Conservation (phyloP, 1,139 yeast genomes). For the Yamadazyma triangularis region DNA sequence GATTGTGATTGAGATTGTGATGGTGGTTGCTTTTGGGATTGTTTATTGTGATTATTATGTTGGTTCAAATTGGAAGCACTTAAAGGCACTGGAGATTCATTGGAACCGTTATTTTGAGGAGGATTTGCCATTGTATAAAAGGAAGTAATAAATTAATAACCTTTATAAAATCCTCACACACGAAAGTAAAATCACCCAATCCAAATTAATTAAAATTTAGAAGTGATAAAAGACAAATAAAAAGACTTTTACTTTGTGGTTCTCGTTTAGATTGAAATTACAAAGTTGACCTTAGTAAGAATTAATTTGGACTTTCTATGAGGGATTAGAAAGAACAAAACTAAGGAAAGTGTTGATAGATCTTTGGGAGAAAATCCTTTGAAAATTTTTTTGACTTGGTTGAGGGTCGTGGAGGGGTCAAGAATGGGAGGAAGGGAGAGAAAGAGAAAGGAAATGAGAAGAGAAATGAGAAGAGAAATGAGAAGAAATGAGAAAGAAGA, state of each 20-base stretch:
- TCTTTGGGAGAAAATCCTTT: neutral
- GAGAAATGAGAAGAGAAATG: neutral
- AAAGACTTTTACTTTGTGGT: no score
- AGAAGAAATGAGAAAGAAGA: neutral
- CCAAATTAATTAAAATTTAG: no score
- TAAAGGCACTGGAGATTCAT: slow-evolving; percentile 7
- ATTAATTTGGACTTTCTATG: no score
- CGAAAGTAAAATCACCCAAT: no score
- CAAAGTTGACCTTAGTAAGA: no score
- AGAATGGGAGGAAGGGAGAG: neutral
- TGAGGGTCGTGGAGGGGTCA: neutral
- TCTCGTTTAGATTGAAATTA: no score
- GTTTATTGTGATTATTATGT: slow-evolving; percentile 5
- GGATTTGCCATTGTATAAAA: neutral
- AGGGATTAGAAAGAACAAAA: no score
- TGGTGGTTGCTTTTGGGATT: slow-evolving; percentile 1
- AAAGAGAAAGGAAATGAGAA: neutral
- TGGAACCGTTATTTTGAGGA: slow-evolving; percentile 1
- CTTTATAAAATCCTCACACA: no score
- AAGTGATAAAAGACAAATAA: no score
- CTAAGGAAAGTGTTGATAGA: no score
- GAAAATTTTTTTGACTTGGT: neutral
- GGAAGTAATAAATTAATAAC: no score
- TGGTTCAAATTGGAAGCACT: slow-evolving; percentile 12
- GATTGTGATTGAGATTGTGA: neutral